Evolutionary conservation across 1,139 yeast species (phyloP), one percentile per base, ranked within the genome.

Genomic region (Saccharomyces hybrid): DNA sequence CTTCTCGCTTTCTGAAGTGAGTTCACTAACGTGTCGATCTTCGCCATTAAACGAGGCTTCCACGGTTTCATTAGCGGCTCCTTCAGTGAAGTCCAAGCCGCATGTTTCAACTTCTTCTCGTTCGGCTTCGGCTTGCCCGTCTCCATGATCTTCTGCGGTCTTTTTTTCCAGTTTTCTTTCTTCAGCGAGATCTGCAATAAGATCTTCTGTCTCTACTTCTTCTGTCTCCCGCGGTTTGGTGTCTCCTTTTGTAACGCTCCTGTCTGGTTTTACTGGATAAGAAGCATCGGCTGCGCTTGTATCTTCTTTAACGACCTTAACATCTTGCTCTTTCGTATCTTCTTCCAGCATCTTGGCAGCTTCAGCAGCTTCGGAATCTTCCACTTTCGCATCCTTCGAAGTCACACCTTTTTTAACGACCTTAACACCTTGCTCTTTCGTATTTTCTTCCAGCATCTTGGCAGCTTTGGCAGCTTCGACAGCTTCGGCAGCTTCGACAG

Each of bases 51-150:
- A 4, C 29, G 25, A 5, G 11, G 32, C 51, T 29, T 16, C 34
- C 20, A 5, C 4, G 1, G 13, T 49, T 5, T 38, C 27, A 8
- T 16, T 2, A 16, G 32, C 32, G 32, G 3, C 20, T 34, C 4
- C 41, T 20, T 20, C 20, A 29, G 32, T 29, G 32, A 29, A 29
- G 32, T 29, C 32, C 32, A 13, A 23, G 49, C 31, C 48, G 16
- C 14, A 13, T 34, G 54, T 60, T 16, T 52, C 60, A 42, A 56
- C 56, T 11, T 44, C 56, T 26, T 58, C 62, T 7, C 47, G 53
- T 16, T 60, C 64, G 7, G 52, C 11, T 5, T 2, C 20, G 20
- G 3, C 2, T 20, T 20, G 2, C 2, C 20, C 3, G 3, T 20
- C 20, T 20, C 20, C 20, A 1, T 20, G 20, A 20, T 2, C 20